Base-by-base conservation (phyloP, 208 protist species). In the Leishmania turanica region DNA sequence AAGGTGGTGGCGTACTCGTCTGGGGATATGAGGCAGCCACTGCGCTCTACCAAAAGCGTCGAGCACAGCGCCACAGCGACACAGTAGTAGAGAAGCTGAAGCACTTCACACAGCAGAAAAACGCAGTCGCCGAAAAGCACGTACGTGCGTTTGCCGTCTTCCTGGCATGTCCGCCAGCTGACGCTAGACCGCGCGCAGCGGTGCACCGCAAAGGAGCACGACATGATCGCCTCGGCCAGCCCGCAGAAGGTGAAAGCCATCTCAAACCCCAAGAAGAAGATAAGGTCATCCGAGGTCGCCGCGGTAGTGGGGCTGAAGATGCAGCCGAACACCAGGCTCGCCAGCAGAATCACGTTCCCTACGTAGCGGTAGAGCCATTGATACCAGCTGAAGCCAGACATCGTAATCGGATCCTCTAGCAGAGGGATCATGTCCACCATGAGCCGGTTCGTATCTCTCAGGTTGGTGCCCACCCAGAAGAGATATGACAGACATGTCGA, bases 401-500 rank as follows among this genome's bases (percentile, higher is more conserved):
- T 82, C 19, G 93, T 91, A 65, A 93, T 79, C 7, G 93, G 93
- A 65, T 94, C 93, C 83, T 96, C 93, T 53, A 94, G 81, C 19
- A 93, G 73, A 13, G 89, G 90, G 60, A 94, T 92, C 75, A 88
- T 84, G 56, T 88, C 77, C 54, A 94, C 90, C 31, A 88, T 75
- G 34, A 92, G 87, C 24, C 82, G 79, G 40, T 89, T 82, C 21
- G 91, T 90, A 73, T 94, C 87, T 4, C 80, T 80, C 34, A 95
- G 72, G 78, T 92, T 95, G 13, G 87, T 80, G 51, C 88, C 91
- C 13, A 88, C 80, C 85, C 91, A 88, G 62, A 89, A 90, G 56
- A 94, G 72, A 75, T 93, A 91, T 6, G 91, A 80, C 79, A 95
- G 73, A 69, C 83, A 90, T 9, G 87, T 88, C 40, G 86, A 85